Base-by-base conservation (phyloP, 2,329 filamentous ascomycete genomes). In the Ophiostoma montium region DNA sequence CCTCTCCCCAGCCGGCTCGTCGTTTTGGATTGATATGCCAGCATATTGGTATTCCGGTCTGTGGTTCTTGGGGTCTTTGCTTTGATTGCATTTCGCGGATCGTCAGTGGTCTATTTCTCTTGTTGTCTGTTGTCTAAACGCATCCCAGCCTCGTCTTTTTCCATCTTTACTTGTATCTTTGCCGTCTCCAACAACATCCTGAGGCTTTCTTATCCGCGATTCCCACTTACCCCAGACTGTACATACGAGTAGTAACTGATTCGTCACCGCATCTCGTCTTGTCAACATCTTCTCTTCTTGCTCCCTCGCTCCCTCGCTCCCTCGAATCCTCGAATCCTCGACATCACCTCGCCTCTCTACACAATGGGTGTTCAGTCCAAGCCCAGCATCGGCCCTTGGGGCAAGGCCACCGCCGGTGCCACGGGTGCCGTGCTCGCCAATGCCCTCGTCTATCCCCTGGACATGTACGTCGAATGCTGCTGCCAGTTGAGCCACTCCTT, bases 341-440 rank as follows among this genome's bases (percentile, higher is more conserved):
- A 39, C 19, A 10, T 3, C 18, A 11, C n/a, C 13, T 10, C 42
- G 27, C 30, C 32, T 10, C 15, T 15, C 31, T 8, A 2, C 18
- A 21, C 27, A 30, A 35, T 78, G 75, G 65, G 68, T 51, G 70
- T 62, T 48, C 74, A 74, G 59, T 78, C 75, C 35, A 90, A 88
- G 65, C 73, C 79, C 55, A 71, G 71, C 56, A 77, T 96, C 52
- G 88, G 92, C 38, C 86, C 92, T 49, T 96, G 90, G 90, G 90
- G 89, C 49, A 82, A 83, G 62, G 92, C 92, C 49, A 80, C 95
- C 56, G 90, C 92, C 54, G 92, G 92, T 60, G 87, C 92, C 47
- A 86, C 86, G 18, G 92, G 92, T 53, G 92, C 92, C 43, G 87
- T 96, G 35, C 74, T 98, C 52, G 92, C 92, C 51, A 98, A 98